Evolutionary conservation across 805 yeast genomes (phyloP).

Genomic region (Saccharomycopsis malanga): DNA sequence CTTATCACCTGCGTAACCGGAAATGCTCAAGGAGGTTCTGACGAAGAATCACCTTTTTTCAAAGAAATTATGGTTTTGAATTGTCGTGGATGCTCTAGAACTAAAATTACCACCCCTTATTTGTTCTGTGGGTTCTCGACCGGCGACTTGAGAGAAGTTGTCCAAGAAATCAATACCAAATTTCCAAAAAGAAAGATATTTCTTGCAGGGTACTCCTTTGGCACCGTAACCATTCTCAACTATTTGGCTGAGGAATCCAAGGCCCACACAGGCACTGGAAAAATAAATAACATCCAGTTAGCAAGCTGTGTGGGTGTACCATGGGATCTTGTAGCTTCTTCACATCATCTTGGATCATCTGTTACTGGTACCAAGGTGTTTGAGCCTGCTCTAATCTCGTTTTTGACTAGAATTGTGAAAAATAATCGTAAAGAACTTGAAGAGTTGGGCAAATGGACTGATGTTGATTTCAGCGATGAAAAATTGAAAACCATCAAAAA

Average conservation of each 20-base stretch:
- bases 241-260: constrained; percentile 52
- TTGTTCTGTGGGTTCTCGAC: constrained; percentile 64
- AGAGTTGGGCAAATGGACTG: constrained; percentile 26
- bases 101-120: constrained; percentile 61
- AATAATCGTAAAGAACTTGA: constrained; percentile 36
- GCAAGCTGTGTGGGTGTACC: constrained; percentile 60
- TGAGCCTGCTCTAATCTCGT: constrained; percentile 35
- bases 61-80: constrained; percentile 57
- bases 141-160: constrained; percentile 55
- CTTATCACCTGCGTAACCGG: constrained; percentile 19
- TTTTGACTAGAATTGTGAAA: constrained; percentile 37
- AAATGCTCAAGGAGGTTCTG: neutral
- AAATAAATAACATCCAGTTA: constrained; percentile 30
- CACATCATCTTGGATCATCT: constrained; percentile 35
- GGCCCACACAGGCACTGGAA: neutral
- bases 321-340: constrained; percentile 61
- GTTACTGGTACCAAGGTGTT: constrained; percentile 37
- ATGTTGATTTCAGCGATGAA: constrained; percentile 28
- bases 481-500: constrained; percentile 31
- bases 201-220: constrained; percentile 65
- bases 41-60: constrained; percentile 29
- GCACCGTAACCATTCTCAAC: constrained; percentile 59
- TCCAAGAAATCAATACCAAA: constrained; percentile 40
- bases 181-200: constrained; percentile 62
- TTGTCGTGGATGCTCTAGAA: constrained; percentile 72